These are phyloP conservation scores for Amylocystis lapponica DNA, from an alignment of 768 basidiomycete species.

Conservation along the genomic window DNA sequence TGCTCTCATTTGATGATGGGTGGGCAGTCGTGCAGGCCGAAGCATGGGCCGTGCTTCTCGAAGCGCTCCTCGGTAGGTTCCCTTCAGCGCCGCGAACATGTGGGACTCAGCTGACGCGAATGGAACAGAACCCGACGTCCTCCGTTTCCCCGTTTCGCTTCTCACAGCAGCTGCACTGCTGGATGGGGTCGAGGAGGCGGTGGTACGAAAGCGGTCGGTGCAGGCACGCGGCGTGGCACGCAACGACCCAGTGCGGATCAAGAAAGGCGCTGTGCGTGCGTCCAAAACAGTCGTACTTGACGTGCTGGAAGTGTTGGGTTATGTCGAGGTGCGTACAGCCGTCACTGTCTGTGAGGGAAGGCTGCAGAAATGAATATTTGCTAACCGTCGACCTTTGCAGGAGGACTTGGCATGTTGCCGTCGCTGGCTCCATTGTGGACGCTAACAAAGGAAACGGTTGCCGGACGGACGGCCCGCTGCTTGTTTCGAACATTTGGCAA, in stretches of 20 bases:
- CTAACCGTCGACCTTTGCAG: no score
- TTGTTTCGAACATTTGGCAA: no score
- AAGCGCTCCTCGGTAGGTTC: constrained; percentile 35
- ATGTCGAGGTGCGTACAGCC: constrained; percentile 11
- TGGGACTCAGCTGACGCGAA: no score
- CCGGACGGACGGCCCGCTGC: no score
- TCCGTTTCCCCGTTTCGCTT: constrained; percentile 46
- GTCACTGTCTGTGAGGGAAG: no score
- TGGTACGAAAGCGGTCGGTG: constrained; percentile 26
- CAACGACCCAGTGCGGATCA: background rate
- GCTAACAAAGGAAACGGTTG: no score
- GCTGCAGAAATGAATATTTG: no score
- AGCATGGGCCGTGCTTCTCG: constrained; percentile 47
- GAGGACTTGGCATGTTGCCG: no score
- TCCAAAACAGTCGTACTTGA: constrained; percentile 10
- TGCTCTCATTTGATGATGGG: constrained; percentile 32
- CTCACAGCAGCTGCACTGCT: constrained; percentile 50
- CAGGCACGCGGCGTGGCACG: background rate
- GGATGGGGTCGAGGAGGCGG: constrained; percentile 35
- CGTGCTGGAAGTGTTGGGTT: constrained; percentile 14
- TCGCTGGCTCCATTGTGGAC: no score
- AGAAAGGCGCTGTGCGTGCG: constrained; percentile 10
- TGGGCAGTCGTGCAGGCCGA: constrained; percentile 42
- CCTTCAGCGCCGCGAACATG: no score
- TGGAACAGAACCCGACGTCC: constrained; percentile 50